Evolutionary conservation across 495 filamentous ascomycete genomes (phyloP), one percentile per base, ranked within the genome.

Genomic region (Cairneyella variabilis): DNA sequence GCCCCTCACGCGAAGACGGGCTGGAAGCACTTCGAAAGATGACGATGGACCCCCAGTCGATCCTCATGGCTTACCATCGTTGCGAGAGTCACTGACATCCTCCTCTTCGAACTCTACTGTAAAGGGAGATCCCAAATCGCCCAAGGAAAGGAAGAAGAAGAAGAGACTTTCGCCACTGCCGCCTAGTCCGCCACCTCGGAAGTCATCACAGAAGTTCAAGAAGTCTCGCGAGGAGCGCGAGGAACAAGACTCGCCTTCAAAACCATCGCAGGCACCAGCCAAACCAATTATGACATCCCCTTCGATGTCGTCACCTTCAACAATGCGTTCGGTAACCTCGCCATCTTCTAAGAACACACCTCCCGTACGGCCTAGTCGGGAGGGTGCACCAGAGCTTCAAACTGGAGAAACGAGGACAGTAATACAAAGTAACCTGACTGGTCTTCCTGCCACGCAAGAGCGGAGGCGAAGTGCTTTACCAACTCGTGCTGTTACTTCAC

Each of bases 391-490:
- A 40, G 81, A 83, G 47, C 73, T 95, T 39, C 75, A 79, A 37
- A 66, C 76, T 17, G 68, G 79, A 34, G 77, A 80, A 8, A 73
- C 82, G 5, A 80, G 84, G 10, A 83, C 86, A 14, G 69, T 95
- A 22, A 83, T 95, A 21, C 87, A 86, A 43, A 92, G 88, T 68
- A 91, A 92, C 63, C 69, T 95, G 16, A 66, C 77, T n/a, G 54
- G 50, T 12, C 8, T 65, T 10, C 59, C 36, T 23, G 63, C 73
- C 39, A 36, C 54, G 12, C 38, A 44, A 9, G 43, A 64, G n/a
- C 42, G 49, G 40, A 36, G 62, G 18, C 43, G 43, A 27, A 65
- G 57, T 39, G 12, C 22, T 20, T 14, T 44, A 11, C 50, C 25
- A 25, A n/a, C 39, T 32, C 17, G 34, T 48, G 14, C 43, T 2